Percentiles rank a stretch among this genome's conserved stretches.
These are phyloP conservation scores for Agaricus subrufescens DNA, from an alignment of 768 basidiomycete genomes.

Conservation along the genomic window DNA sequence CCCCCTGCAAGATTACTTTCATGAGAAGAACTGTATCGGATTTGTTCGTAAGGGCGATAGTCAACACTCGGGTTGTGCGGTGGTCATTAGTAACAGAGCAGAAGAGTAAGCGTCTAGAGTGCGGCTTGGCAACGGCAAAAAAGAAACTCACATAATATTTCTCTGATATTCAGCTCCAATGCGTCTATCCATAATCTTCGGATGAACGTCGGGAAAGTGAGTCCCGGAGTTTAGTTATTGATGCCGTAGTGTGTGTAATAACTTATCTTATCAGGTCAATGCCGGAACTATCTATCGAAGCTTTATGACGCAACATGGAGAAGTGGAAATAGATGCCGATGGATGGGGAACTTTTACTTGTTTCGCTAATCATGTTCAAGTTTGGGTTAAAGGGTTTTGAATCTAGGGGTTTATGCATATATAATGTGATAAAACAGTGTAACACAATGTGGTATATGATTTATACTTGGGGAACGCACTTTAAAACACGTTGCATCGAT, in stretches of 20 bases:
- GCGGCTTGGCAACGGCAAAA: not conserved
- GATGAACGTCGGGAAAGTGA: slow-evolving; percentile 64
- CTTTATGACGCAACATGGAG: slow-evolving; percentile 41
- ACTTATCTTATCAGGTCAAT: slow-evolving; percentile 22
- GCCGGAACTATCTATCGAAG: slow-evolving; percentile 39
- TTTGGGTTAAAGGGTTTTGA: slow-evolving; percentile 42
- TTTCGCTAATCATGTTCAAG: slow-evolving; percentile 46
- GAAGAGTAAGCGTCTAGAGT: slow-evolving; percentile 24
- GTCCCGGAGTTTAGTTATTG: slow-evolving; percentile 18
- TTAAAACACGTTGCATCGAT: not conserved
- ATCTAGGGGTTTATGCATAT: too few species aligned
- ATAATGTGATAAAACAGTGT: too few species aligned
- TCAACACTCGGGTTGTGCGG: slow-evolving; percentile 57
- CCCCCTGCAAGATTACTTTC: slow-evolving; percentile 52
- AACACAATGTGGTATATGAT: too few species aligned
- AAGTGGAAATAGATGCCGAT: slow-evolving; percentile 39
- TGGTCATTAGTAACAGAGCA: slow-evolving; percentile 62
- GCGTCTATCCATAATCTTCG: slow-evolving; percentile 40
- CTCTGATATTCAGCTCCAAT: slow-evolving; percentile 20
- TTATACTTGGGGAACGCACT: too few species aligned
- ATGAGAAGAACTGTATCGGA: slow-evolving; percentile 59
- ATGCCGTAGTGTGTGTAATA: slow-evolving; percentile 5
- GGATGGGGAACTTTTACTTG: slow-evolving; percentile 71
- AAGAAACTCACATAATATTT: not conserved
- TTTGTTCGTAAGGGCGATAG: slow-evolving; percentile 66